Evolutionary conservation across 139 green algal species (phyloP).

Genomic region (Asterochloris sp.): DNA sequence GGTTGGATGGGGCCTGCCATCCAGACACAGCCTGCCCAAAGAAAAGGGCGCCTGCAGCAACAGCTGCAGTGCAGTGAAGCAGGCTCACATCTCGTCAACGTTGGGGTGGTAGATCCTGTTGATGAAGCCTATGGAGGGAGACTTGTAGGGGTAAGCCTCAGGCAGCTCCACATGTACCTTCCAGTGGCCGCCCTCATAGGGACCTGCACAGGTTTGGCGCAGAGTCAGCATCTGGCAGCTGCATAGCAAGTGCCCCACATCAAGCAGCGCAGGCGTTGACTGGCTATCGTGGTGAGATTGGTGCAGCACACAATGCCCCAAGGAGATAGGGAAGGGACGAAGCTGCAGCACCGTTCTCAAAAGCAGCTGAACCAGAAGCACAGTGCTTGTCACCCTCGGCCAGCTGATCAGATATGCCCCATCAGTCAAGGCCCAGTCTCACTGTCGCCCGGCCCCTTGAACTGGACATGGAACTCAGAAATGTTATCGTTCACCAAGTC

Average conservation of each 20-base stretch:
- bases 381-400: too few relatives aligned
- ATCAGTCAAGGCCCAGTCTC: too few relatives aligned
- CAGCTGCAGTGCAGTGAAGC: not conserved
- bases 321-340: not conserved
- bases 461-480: slow-evolving; percentile 91
- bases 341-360: not conserved
- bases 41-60: not conserved
- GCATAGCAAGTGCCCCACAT: not conserved
- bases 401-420: not conserved
- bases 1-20: not conserved
- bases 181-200: slow-evolving; percentile 94
- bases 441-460: slow-evolving; percentile 86
- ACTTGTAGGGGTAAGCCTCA: slow-evolving; percentile 90
- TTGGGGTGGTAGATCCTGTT: slow-evolving; percentile 99
- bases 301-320: not conserved
- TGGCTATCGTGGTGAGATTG: too few relatives aligned
- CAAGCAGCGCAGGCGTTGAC: too few relatives aligned
- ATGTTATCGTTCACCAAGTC: slow-evolving; percentile 95
- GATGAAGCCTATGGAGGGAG: slow-evolving; percentile 94
- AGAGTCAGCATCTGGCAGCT: not conserved
- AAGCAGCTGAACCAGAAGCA: too few relatives aligned
- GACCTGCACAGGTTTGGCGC: slow-evolving; percentile 42
- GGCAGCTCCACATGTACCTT: slow-evolving; percentile 96
- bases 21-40: not conserved
- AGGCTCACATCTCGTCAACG: slow-evolving; percentile 85